phyloP scores from a whole-genome alignment of 176 grass and related monocot species.

The Thalia dealbata region DNA sequence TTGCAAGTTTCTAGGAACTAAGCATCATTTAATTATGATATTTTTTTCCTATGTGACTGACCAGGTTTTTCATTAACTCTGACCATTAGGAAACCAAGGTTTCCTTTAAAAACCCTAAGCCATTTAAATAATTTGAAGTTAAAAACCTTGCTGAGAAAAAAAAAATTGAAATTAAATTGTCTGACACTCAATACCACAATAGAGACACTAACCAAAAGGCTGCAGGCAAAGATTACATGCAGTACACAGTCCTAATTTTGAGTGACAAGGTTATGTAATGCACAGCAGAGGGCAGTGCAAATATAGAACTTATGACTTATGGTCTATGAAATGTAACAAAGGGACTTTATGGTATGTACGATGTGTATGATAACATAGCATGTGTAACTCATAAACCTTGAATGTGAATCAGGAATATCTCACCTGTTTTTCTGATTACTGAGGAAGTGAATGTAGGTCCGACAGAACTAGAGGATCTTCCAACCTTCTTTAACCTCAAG shows the following conservation, averaged over 20 bases:
- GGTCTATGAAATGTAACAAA: too few species aligned
- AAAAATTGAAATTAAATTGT: too few species aligned
- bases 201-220: too few species aligned
- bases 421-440: conserved; percentile 52
- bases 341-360: too few species aligned
- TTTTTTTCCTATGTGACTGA: neutral
- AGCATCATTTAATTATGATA: neutral
- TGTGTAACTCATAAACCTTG: conserved; percentile 1
- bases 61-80: neutral
- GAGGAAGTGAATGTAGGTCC: conserved; percentile 29
- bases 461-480: conserved; percentile 23
- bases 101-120: neutral
- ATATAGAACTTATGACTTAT: too few species aligned
- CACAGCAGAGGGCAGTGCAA: too few species aligned
- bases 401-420: neutral
- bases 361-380: neutral
- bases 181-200: too few species aligned
- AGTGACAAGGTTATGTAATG: too few species aligned
- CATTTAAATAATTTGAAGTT: too few species aligned
- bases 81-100: neutral
- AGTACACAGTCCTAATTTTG: too few species aligned
- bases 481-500: conserved; percentile 41
- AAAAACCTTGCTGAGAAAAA: too few species aligned
- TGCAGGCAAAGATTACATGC: too few species aligned
- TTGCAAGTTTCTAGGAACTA: neutral